Conservation (phyloP, 148 eudicot genomes). For the Rhododendron molle region DNA sequence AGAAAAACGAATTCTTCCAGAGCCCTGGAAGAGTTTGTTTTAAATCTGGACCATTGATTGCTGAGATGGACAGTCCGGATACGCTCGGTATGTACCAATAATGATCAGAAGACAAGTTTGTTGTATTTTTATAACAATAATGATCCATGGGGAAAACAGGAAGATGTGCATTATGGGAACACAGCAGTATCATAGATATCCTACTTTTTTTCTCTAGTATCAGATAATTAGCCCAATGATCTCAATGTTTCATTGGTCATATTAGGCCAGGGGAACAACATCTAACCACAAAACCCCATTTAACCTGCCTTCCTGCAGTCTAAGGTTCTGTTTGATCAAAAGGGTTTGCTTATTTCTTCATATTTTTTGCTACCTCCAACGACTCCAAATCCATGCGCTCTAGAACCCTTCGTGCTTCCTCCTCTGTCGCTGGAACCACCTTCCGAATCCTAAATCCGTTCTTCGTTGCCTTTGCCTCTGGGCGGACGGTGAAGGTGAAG, state of each 20-base stretch:
- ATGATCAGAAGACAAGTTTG: neutral
- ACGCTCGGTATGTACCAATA: too few relatives aligned
- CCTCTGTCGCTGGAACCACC: constrained; percentile 87
- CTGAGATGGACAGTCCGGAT: too few relatives aligned
- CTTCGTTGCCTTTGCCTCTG: constrained; percentile 60
- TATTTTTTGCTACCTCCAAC: constrained; percentile 25
- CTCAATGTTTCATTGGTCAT: neutral
- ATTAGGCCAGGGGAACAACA: neutral
- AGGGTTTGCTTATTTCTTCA: constrained; percentile 12
- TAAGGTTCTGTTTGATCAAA: neutral
- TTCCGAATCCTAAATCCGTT: constrained; percentile 49
- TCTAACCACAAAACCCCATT: neutral
- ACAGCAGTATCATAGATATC: neutral
- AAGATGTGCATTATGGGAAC: neutral
- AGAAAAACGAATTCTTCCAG: too few relatives aligned
- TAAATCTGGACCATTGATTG: too few relatives aligned
- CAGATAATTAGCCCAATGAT: neutral
- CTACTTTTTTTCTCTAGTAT: neutral
- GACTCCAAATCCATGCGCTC: constrained; percentile 75
- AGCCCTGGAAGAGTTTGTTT: too few relatives aligned
- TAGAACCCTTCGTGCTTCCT: constrained; percentile 66
- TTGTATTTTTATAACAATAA: neutral
- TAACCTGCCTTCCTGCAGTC: neutral
- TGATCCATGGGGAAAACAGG: neutral
- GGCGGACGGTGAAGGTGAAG: constrained; percentile 79